phyloP scores from a whole-genome alignment of 192 early-diverging fungal species.

The Coemansia erecta region DNA sequence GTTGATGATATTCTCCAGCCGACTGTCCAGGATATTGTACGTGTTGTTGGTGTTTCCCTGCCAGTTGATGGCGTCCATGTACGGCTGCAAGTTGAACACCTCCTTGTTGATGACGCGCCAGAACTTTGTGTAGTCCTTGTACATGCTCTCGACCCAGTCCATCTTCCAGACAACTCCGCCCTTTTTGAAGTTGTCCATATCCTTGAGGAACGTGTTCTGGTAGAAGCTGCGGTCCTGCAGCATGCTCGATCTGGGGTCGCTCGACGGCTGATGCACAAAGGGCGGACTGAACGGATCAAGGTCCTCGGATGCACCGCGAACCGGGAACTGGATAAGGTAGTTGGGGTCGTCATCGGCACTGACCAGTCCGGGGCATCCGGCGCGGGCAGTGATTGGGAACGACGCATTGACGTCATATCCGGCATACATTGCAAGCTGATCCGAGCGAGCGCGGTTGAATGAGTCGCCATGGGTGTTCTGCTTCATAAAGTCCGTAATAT shows the following conservation, averaged over 20 bases:
- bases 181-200: slow-evolving; percentile 51
- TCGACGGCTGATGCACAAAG: slow-evolving; percentile 5
- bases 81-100: slow-evolving; percentile 67
- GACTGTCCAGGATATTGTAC: slow-evolving; percentile 55
- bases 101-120: slow-evolving; percentile 62
- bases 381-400: slow-evolving; percentile 60
- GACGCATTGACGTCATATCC: slow-evolving; percentile 57
- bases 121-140: slow-evolving; percentile 44
- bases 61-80: slow-evolving; percentile 36
- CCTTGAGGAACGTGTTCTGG: slow-evolving; percentile 14
- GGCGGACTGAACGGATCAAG: slow-evolving; percentile 6
- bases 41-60: slow-evolving; percentile 32
- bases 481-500: slow-evolving; percentile 56
- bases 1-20: slow-evolving; percentile 29
- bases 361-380: slow-evolving; percentile 57
- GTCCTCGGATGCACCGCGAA: slow-evolving; percentile 9
- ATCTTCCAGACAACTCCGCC: slow-evolving; percentile 61
- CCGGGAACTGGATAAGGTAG: slow-evolving; percentile 21
- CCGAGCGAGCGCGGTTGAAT: slow-evolving; percentile 7
- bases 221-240: slow-evolving; percentile 31
- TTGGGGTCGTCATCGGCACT: slow-evolving; percentile 14
- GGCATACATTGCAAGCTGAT: slow-evolving; percentile 25
- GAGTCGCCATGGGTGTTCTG: slow-evolving; percentile 49
- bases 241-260: slow-evolving; percentile 21
- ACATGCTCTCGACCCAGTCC: slow-evolving; percentile 56